Evolutionary conservation across 139 green algal species (phyloP).

Genomic region (Eudorina sp.): DNA sequence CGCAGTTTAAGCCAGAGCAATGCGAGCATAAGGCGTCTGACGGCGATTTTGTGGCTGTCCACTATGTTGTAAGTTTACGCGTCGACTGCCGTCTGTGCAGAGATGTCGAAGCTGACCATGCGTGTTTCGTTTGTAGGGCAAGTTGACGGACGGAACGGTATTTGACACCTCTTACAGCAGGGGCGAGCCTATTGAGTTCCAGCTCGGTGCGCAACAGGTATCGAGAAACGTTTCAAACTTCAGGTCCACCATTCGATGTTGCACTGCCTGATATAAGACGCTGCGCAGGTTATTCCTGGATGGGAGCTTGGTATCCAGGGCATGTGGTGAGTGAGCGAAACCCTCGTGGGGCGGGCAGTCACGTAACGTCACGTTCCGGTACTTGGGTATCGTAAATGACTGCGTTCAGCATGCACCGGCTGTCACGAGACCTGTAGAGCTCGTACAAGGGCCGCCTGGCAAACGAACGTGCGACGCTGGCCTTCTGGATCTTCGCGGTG

Average conservation of each 20-base stretch:
- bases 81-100: neutral
- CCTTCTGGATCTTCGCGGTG: no score
- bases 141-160: constrained; percentile 57
- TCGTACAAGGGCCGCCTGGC: no score
- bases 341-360: no score
- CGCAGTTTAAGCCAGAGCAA: neutral
- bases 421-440: no score
- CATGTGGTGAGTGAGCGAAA: constrained; percentile 61
- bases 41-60: neutral
- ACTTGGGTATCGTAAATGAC: no score
- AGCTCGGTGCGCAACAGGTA: constrained; percentile 45
- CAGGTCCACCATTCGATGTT: neutral
- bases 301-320: constrained; percentile 63
- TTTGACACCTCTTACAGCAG: constrained; percentile 60
- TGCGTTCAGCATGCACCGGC: no score
- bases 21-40: constrained; percentile 2
- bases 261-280: neutral
- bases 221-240: no score
- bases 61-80: constrained; percentile 19
- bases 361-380: no score
- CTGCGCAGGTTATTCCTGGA: constrained; percentile 60
- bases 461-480: no score
- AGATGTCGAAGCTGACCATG: no score
- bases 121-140: constrained; percentile 44
- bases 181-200: constrained; percentile 63